Evolutionary conservation across 2,329 filamentous ascomycete species (phyloP).

Genomic region (Fusarium redolens): DNA sequence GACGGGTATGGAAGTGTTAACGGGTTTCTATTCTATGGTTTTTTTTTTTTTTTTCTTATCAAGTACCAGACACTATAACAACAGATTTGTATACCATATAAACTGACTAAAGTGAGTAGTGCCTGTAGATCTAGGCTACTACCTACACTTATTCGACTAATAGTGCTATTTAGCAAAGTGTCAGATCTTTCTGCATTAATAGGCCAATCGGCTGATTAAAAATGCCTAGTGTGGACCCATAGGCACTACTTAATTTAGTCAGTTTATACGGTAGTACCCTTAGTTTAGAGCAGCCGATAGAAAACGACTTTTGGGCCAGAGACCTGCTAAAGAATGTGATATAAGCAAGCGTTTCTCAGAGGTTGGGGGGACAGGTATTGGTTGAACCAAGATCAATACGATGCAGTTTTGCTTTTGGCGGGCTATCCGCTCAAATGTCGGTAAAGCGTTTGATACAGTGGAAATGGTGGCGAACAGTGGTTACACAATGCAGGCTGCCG

Average conservation of each 20-base stretch:
- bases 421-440: not conserved
- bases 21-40: not conserved
- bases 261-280: not conserved
- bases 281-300: not conserved
- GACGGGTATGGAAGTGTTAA: not conserved
- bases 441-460: not conserved
- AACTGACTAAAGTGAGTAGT: no score
- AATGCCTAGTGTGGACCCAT: no score
- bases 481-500: not conserved
- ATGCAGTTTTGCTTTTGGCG: not conserved
- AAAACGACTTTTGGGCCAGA: not conserved
- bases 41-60: not conserved
- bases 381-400: not conserved
- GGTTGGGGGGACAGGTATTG: not conserved
- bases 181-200: no score
- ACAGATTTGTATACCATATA: not conserved
- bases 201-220: no score
- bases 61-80: not conserved
- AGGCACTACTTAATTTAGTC: no score
- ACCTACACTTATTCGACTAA: no score
- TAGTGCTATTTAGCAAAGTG: no score
- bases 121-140: no score
- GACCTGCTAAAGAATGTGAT: not conserved
- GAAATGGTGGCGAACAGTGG: not conserved
- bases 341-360: not conserved